These are phyloP conservation scores for Apiospora aurea DNA, from an alignment of 2,329 filamentous ascomycete species.

Conservation along the genomic window DNA sequence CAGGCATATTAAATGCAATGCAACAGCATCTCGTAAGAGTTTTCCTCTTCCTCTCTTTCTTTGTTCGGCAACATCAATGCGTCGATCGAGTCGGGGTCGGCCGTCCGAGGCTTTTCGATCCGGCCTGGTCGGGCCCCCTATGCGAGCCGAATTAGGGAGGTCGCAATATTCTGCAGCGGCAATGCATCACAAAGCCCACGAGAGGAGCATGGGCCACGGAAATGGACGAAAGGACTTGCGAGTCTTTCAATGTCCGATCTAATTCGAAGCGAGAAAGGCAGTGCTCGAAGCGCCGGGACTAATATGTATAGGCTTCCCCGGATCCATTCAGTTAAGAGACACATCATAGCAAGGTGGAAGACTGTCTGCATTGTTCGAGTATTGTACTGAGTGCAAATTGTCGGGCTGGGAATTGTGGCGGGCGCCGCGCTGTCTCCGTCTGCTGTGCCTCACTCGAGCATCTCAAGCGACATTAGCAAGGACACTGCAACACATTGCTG, in stretches of 20 bases:
- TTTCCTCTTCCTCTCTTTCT: not conserved
- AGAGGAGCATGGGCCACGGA: not conserved
- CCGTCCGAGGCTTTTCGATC: not conserved
- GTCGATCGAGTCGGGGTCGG: not conserved
- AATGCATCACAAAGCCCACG: not conserved
- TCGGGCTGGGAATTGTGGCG: no score
- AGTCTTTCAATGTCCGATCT: no score
- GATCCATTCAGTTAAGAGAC: not conserved
- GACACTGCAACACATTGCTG: not conserved
- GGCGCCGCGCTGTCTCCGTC: not conserved
- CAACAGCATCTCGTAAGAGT: not conserved
- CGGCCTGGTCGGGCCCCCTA: not conserved
- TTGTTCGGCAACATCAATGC: not conserved
- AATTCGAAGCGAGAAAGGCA: not conserved
- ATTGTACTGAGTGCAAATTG: not conserved
- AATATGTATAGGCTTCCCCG: not conserved
- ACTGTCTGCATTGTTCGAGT: not conserved
- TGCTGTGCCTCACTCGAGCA: slow-evolving; percentile 3
- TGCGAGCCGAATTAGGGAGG: not conserved
- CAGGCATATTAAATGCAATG: slow-evolving; percentile 7
- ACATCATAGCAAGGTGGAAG: not conserved
- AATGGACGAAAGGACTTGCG: not conserved
- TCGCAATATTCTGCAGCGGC: not conserved
- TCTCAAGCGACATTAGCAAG: slow-evolving; percentile 8
- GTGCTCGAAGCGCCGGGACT: not conserved